phyloP scores from a whole-genome alignment of 495 filamentous ascomycete genomes.

The Aspergillus panamensis region DNA sequence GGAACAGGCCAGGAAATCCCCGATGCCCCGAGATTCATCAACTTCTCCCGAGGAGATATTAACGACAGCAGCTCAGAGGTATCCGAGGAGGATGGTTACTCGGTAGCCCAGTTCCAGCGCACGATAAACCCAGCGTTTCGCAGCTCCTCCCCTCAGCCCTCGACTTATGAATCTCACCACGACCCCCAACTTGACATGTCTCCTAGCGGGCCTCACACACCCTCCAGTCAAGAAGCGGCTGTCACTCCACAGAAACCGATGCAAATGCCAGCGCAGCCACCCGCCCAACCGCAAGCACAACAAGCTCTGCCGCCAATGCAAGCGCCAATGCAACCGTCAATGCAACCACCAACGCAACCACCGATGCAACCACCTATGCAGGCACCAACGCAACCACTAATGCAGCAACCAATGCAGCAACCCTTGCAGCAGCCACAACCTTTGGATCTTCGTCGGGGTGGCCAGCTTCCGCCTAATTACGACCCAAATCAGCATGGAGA shows the following conservation, averaged over 20 bases:
- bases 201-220: slow-evolving; percentile 48
- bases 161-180: slow-evolving; percentile 84
- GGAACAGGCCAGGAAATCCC: slow-evolving; percentile 97
- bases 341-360: too few species aligned
- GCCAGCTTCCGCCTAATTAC: slow-evolving; percentile 47
- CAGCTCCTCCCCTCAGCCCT: slow-evolving; percentile 84
- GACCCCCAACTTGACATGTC: slow-evolving; percentile 69
- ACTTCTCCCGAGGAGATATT: slow-evolving; percentile 90
- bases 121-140: slow-evolving; percentile 94
- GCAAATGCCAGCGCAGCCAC: slow-evolving; percentile 11
- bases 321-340: too few species aligned
- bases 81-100: slow-evolving; percentile 83
- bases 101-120: slow-evolving; percentile 90
- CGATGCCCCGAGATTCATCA: slow-evolving; percentile 95
- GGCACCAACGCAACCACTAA: too few species aligned
- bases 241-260: slow-evolving; percentile 51
- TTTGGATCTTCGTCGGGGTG: slow-evolving; percentile 49
- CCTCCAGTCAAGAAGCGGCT: slow-evolving; percentile 51
- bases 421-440: slow-evolving; percentile 43
- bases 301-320: slow-evolving; percentile 36
- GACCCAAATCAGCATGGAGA: slow-evolving; percentile 59
- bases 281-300: slow-evolving; percentile 23
- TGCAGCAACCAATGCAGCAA: slow-evolving; percentile 5
- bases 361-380: slow-evolving; percentile 21
- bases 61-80: slow-evolving; percentile 76